Evolutionary conservation across 257 asterid species (phyloP).

Genomic region (Penstemon newberryi): DNA sequence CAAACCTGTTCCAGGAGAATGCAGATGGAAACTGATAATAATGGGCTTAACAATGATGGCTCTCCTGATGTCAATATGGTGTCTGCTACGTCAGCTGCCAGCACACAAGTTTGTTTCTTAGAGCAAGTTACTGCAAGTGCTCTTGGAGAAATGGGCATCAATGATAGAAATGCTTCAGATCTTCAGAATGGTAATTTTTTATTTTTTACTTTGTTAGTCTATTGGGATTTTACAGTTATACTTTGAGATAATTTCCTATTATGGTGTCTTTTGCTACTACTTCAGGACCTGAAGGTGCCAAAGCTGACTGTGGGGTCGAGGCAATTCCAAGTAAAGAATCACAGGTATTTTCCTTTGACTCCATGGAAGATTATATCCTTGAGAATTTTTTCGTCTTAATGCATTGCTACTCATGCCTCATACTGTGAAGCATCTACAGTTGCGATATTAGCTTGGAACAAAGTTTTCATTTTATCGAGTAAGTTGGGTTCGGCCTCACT

Average conservation of each 20-base stretch:
- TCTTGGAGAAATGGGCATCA: slow-evolving; percentile 35
- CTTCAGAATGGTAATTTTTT: slow-evolving; percentile 32
- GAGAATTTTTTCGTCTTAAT: too few relatives aligned
- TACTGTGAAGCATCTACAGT: too few relatives aligned
- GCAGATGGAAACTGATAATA: slow-evolving; percentile 32
- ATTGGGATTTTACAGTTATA: slow-evolving; percentile 27
- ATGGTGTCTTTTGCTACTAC: slow-evolving; percentile 41
- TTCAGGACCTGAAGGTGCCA: slow-evolving; percentile 38
- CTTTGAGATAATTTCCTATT: slow-evolving; percentile 27
- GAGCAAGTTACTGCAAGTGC: slow-evolving; percentile 41
- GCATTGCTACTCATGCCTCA: too few relatives aligned
- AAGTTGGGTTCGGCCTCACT: too few relatives aligned
- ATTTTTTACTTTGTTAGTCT: slow-evolving; percentile 9
- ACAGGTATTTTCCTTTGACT: slow-evolving; percentile 40
- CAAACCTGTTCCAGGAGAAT: slow-evolving; percentile 39
- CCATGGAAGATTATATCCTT: neutral
- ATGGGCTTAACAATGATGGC: slow-evolving; percentile 38
- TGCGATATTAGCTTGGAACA: too few relatives aligned
- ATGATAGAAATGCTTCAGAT: slow-evolving; percentile 44
- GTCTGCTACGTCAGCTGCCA: slow-evolving; percentile 36
- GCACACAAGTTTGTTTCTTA: slow-evolving; percentile 41
- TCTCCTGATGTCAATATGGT: slow-evolving; percentile 34
- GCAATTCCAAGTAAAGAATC: slow-evolving; percentile 39
- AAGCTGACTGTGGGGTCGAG: slow-evolving; percentile 37
- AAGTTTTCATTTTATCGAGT: too few relatives aligned